These are phyloP conservation scores for Vanrija humicola DNA, from an alignment of 1,284 basidiomycete species.

Conservation along the genomic window DNA sequence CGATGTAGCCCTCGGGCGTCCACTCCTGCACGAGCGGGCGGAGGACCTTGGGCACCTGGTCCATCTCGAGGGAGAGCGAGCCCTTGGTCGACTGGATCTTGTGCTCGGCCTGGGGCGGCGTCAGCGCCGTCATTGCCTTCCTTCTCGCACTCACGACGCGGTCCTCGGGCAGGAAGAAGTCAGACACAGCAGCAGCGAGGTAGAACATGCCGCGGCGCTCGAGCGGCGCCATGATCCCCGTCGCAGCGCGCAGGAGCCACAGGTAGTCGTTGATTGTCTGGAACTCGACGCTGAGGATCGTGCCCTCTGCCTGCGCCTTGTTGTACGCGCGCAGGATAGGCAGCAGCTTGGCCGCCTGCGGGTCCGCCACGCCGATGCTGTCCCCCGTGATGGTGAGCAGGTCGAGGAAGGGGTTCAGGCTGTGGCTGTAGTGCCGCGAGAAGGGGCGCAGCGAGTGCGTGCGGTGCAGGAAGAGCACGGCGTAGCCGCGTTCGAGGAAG, in stretches of 20 bases:
- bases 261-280: slow-evolving; percentile 96
- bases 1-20: slow-evolving; percentile 85
- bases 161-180: slow-evolving; percentile 91
- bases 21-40: slow-evolving; percentile 90
- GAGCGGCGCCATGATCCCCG: slow-evolving; percentile 56
- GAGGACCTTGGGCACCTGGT: slow-evolving; percentile 95
- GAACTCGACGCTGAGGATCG: slow-evolving; percentile 81
- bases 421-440: slow-evolving; percentile 94
- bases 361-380: slow-evolving; percentile 56
- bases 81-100: slow-evolving; percentile 97
- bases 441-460: slow-evolving; percentile 97
- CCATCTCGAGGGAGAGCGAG: slow-evolving; percentile 91
- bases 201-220: slow-evolving; percentile 83
- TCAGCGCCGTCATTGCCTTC: background rate
- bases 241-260: slow-evolving; percentile 80
- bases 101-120: slow-evolving; percentile 71
- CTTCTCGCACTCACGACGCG: slow-evolving; percentile 65
- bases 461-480: slow-evolving; percentile 97
- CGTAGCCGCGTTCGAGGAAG: slow-evolving; percentile 85
- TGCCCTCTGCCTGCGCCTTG: slow-evolving; percentile 65
- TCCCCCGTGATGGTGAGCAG: slow-evolving; percentile 65
- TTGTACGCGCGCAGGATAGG: slow-evolving; percentile 79
- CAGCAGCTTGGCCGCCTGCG: slow-evolving; percentile 62
- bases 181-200: slow-evolving; percentile 93
- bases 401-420: slow-evolving; percentile 95